Percentiles rank a stretch among this genome's conserved stretches.
Conservation (phyloP, 176 grass and related monocot genomes). For the Chrysopogon serrulatus region DNA sequence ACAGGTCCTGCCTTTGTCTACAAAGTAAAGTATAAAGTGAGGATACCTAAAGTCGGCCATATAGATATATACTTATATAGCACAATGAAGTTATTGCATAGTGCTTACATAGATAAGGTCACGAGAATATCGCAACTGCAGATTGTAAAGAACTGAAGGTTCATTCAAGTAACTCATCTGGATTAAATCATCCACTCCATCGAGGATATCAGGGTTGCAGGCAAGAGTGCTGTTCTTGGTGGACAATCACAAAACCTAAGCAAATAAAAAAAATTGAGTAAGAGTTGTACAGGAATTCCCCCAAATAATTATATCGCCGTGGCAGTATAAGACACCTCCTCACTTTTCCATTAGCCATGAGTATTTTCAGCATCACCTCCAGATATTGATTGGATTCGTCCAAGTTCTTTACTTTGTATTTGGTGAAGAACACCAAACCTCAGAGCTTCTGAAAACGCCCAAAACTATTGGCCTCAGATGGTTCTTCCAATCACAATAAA, state of each 20-base stretch:
- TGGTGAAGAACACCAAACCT: conserved; percentile 72
- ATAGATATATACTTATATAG: conserved; percentile 2
- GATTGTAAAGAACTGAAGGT: conserved; percentile 84
- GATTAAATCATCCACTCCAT: conserved; percentile 96
- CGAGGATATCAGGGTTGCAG: conserved; percentile 89
- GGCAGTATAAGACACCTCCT: conserved; percentile 37
- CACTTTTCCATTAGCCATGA: conserved; percentile 68
- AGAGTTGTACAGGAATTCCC: conserved; percentile 13
- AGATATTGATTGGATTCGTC: conserved; percentile 72
- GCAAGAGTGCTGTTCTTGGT: conserved; percentile 67
- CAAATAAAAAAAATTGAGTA: conserved; percentile 38
- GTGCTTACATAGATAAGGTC: conserved; percentile 87
- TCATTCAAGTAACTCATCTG: conserved; percentile 93
- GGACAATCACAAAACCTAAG: conserved; percentile 64
- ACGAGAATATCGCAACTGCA: conserved; percentile 66
- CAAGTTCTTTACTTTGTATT: conserved; percentile 78
- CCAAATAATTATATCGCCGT: background rate
- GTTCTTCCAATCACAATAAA: background rate
- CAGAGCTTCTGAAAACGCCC: conserved; percentile 63
- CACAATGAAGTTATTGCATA: conserved; percentile 1
- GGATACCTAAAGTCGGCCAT: background rate
- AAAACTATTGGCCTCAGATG: background rate
- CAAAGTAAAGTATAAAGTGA: conserved; percentile 25
- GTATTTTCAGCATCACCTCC: conserved; percentile 68
- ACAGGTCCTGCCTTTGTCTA: conserved; percentile 98